These are phyloP conservation scores for Penicillium canariense DNA, from an alignment of 495 filamentous ascomycete species.

Conservation along the genomic window DNA sequence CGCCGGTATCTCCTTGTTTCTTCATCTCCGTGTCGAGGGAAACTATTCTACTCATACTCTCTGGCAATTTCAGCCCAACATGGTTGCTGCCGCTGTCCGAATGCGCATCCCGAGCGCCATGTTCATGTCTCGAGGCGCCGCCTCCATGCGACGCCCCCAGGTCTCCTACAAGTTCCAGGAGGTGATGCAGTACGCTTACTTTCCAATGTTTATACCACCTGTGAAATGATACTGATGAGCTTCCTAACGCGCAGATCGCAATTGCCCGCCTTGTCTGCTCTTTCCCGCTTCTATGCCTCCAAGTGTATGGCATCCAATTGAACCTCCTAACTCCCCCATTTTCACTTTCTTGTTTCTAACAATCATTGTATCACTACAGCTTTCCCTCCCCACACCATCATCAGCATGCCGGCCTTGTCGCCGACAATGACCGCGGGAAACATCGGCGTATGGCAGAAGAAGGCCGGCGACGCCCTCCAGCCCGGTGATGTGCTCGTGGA, in stretches of 20 bases:
- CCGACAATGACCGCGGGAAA: slow-evolving; percentile 97
- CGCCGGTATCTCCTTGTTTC: slow-evolving; percentile 17
- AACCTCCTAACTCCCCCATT: slow-evolving; percentile 2
- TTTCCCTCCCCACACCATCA: slow-evolving; percentile 88
- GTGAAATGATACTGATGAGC: slow-evolving; percentile 22
- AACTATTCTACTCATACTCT: slow-evolving; percentile 23
- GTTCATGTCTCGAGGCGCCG: slow-evolving; percentile 43
- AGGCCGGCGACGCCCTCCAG: slow-evolving; percentile 79
- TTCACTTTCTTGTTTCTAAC: slow-evolving; percentile 20
- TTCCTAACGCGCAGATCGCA: slow-evolving; percentile 33
- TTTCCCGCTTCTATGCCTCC: slow-evolving; percentile 72
- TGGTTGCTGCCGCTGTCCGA: slow-evolving; percentile 48
- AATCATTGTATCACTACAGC: slow-evolving; percentile 39
- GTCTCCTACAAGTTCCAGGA: slow-evolving; percentile 44
- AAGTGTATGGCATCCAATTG: slow-evolving; percentile 57
- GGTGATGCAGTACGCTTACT: slow-evolving; percentile 38
- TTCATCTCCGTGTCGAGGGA: slow-evolving; percentile 29
- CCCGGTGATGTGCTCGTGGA: slow-evolving; percentile 98
- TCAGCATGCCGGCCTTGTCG: slow-evolving; percentile 97
- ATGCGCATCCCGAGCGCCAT: slow-evolving; percentile 50
- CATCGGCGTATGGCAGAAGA: slow-evolving; percentile 98
- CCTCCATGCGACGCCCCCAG: slow-evolving; percentile 45
- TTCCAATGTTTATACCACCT: not conserved
- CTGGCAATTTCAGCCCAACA: slow-evolving; percentile 34
- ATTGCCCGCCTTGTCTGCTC: slow-evolving; percentile 56